Percentiles rank a stretch among this genome's conserved stretches.
These are phyloP conservation scores for Aureobasidium sp. DNA, from an alignment of 2,329 filamentous ascomycete genomes.

Conservation along the genomic window DNA sequence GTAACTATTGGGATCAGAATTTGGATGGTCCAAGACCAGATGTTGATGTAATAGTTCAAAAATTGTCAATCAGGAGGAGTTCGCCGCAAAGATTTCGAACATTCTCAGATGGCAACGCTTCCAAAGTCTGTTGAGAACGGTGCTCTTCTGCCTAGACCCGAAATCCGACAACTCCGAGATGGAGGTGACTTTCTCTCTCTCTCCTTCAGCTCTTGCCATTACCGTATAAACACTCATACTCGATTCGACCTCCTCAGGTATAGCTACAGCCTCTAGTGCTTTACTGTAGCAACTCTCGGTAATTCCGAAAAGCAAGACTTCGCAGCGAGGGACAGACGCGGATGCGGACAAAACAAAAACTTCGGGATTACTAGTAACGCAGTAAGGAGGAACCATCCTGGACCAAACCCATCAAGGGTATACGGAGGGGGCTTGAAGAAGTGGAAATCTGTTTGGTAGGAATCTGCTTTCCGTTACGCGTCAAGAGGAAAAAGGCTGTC, in stretches of 20 bases:
- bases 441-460: neutral
- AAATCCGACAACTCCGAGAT: neutral
- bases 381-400: neutral
- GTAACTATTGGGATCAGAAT: neutral
- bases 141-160: too few relatives aligned
- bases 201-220: neutral
- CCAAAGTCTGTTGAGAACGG: too few relatives aligned
- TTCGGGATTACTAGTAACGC: neutral
- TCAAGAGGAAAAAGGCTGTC: neutral
- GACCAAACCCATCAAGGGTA: neutral
- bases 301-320: neutral
- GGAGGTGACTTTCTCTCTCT: neutral
- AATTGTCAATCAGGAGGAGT: too few relatives aligned
- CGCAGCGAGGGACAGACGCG: neutral
- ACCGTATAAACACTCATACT: neutral
- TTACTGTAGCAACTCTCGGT: neutral
- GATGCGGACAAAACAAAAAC: neutral
- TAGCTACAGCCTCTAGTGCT: neutral
- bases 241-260: too few relatives aligned
- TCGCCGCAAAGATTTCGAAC: too few relatives aligned
- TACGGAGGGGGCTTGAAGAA: too few relatives aligned
- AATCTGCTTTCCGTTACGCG: too few relatives aligned
- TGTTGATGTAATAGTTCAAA: too few relatives aligned
- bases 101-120: too few relatives aligned
- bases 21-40: too few relatives aligned